Evolutionary conservation across 768 basidiomycete genomes (phyloP).

Genomic region (Pleurotus salmoneostramineus): DNA sequence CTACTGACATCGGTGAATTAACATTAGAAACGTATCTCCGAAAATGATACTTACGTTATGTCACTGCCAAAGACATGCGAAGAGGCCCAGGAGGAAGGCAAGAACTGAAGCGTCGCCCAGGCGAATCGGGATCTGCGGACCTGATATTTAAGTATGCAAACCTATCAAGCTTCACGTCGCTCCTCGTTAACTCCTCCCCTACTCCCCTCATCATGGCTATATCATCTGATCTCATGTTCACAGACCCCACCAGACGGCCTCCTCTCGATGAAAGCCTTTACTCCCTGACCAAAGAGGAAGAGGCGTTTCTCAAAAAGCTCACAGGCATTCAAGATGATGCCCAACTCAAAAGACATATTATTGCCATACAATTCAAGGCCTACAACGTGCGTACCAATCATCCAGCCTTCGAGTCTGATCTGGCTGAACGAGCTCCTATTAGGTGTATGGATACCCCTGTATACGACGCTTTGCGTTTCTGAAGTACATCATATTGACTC

Average conservation of each 20-base stretch:
- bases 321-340: slow-evolving; percentile 33
- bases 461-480: slow-evolving; percentile 25
- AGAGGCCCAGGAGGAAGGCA: no score
- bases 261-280: slow-evolving; percentile 14
- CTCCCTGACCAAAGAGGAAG: slow-evolving; percentile 20
- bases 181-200: no score
- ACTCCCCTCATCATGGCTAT: no score
- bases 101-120: no score
- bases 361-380: slow-evolving; percentile 32
- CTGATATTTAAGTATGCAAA: no score
- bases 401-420: not conserved
- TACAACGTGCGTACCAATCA: slow-evolving; percentile 15
- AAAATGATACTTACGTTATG: no score
- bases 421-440: not conserved
- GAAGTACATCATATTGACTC: slow-evolving; percentile 13
- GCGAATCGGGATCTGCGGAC: no score
- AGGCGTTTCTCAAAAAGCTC: slow-evolving; percentile 28
- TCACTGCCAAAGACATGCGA: no score
- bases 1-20: no score
- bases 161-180: no score
- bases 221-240: not conserved
- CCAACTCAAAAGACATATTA: slow-evolving; percentile 35
- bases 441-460: slow-evolving; percentile 28
- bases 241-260: not conserved
- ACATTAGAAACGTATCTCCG: no score